These are phyloP conservation scores for Periglandula ipomoeae DNA, from an alignment of 2,329 filamentous ascomycete species.

Conservation along the genomic window DNA sequence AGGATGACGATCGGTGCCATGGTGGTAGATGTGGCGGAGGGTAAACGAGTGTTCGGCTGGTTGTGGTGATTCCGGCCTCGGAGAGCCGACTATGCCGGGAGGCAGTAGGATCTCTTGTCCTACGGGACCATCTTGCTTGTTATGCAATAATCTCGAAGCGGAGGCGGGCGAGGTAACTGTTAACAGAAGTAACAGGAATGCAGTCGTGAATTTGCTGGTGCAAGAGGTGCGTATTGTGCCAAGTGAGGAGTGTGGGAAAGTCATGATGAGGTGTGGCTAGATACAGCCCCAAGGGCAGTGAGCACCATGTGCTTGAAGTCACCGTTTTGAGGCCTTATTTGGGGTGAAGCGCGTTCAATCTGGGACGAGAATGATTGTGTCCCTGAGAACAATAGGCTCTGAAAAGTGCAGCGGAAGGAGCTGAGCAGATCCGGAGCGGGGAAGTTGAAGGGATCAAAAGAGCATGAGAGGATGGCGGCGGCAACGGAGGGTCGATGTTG, in stretches of 20 bases:
- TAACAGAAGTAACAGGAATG: conserved; percentile 57
- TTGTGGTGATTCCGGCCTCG: conserved; percentile 31
- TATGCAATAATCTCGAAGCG: conserved; percentile 19
- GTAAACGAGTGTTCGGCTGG: conserved; percentile 52
- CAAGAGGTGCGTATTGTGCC: conserved; percentile 36
- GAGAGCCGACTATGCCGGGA: conserved; percentile 28
- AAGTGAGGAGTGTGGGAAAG: neutral
- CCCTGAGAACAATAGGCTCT: neutral
- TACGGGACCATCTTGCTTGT: conserved; percentile 22
- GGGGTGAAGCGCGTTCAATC: neutral
- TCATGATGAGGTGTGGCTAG: conserved; percentile 6
- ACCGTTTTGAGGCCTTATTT: neutral
- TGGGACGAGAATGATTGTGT: neutral
- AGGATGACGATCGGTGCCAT: conserved; percentile 74
- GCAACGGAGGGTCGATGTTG: conserved; percentile 11
- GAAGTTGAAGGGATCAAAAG: no score
- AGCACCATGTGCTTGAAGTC: conserved; percentile 2
- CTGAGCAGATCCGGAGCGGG: no score
- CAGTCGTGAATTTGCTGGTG: conserved; percentile 52
- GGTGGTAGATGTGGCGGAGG: conserved; percentile 86
- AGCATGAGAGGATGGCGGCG: conserved; percentile 3
- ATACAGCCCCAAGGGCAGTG: conserved; percentile 1
- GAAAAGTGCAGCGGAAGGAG: neutral
- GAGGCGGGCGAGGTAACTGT: conserved; percentile 40
- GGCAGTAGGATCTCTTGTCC: conserved; percentile 35